phyloP scores from a whole-genome alignment of 306 rosid genomes.

The Phaseolus lunatus region DNA sequence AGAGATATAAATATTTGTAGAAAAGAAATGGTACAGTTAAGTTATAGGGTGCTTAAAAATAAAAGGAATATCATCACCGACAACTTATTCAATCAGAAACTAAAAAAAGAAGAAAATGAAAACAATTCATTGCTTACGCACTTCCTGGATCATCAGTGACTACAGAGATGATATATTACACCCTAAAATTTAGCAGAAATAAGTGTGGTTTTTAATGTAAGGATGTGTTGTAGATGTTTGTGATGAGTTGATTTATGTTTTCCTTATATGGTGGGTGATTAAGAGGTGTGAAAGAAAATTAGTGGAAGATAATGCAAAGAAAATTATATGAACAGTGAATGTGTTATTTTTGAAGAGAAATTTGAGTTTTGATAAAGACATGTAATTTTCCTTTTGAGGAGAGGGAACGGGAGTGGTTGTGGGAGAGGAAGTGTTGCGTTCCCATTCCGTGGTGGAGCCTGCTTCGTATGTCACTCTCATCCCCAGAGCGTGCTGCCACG shows the following conservation, averaged over 20 bases:
- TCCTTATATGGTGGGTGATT: background rate
- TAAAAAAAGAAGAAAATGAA: too few species aligned
- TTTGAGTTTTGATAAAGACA: slow-evolving; percentile 13
- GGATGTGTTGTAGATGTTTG: background rate
- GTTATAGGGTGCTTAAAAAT: too few species aligned
- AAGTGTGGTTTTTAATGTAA: background rate
- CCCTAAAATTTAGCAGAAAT: background rate
- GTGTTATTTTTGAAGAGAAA: background rate
- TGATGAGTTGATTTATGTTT: background rate
- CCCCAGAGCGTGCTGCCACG: slow-evolving; percentile 4
- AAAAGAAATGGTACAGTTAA: too few species aligned
- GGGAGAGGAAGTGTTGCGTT: slow-evolving; percentile 15
- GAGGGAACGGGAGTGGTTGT: background rate
- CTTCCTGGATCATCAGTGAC: background rate
- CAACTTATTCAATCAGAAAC: background rate
- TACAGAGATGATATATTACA: background rate
- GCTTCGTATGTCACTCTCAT: background rate
- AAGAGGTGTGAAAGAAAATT: too few species aligned
- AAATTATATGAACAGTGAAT: too few species aligned
- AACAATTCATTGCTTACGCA: background rate
- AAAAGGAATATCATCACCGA: background rate
- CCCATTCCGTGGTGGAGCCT: slow-evolving; percentile 17
- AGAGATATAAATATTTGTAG: too few species aligned
- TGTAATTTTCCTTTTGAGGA: slow-evolving; percentile 6
- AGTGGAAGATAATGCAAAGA: too few species aligned